phyloP scores from a whole-genome alignment of 2,329 filamentous ascomycete species.

The Fusarium euwallaceae region DNA sequence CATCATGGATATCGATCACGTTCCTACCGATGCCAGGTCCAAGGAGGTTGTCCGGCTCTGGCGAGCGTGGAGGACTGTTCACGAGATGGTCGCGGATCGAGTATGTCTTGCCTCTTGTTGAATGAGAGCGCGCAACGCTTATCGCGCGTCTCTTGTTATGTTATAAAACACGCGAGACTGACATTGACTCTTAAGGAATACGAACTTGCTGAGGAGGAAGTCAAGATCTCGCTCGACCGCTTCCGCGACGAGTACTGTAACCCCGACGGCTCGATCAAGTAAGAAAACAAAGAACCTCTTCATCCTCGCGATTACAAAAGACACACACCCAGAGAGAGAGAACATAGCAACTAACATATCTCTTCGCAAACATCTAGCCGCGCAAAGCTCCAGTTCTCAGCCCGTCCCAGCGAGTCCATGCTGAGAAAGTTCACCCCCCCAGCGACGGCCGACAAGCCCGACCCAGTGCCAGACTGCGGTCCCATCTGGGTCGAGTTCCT shows the following conservation, averaged over 20 bases:
- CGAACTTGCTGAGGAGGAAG: slow-evolving; percentile 89
- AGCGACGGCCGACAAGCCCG: slow-evolving; percentile 75
- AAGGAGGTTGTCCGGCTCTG: slow-evolving; percentile 79
- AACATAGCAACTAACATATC: not conserved
- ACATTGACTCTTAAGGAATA: slow-evolving; percentile 76
- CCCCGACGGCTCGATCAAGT: slow-evolving; percentile 82
- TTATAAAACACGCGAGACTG: slow-evolving; percentile 12
- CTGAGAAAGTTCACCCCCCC: slow-evolving; percentile 84
- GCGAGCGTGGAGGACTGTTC: slow-evolving; percentile 92
- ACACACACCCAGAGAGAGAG: not conserved
- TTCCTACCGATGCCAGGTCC: slow-evolving; percentile 64
- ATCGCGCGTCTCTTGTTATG: slow-evolving; percentile 9
- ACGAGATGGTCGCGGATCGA: slow-evolving; percentile 94
- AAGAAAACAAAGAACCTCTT: slow-evolving; percentile 51
- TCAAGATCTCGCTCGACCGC: slow-evolving; percentile 85
- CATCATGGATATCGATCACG: slow-evolving; percentile 55
- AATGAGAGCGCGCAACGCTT: not conserved
- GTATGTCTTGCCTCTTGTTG: slow-evolving; percentile 61
- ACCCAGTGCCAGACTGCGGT: slow-evolving; percentile 81
- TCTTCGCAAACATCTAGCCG: slow-evolving; percentile 67
- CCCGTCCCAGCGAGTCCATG: slow-evolving; percentile 87
- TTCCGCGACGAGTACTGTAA: slow-evolving; percentile 82
- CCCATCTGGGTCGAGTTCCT: slow-evolving; percentile 96
- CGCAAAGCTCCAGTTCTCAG: slow-evolving; percentile 87
- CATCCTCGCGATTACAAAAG: slow-evolving; percentile 5